Base-by-base conservation (phyloP, 2,329 filamentous ascomycete species). In the Colletotrichum falcatum region DNA sequence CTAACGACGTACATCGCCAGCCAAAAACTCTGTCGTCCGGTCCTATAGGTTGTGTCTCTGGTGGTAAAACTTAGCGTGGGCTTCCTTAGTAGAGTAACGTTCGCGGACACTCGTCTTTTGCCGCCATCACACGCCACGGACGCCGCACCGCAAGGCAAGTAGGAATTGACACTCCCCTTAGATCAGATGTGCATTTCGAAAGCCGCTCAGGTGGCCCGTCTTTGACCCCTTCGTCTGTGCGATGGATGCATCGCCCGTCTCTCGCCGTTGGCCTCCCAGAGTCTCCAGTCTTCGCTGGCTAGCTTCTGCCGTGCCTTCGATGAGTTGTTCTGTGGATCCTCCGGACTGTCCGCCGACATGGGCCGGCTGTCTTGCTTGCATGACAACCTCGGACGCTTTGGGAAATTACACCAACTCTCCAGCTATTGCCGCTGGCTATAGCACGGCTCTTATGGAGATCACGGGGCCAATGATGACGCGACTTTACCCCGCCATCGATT, bases 361-460 rank as follows among this genome's bases (percentile, higher is more conserved):
- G 75, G 72, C 65, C 66, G 74, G 73, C 75, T 73, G 75, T 73
- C 72, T 73, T 76, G 69, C 59, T 77, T 77, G 83, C 83, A 85
- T 85, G 75, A 85, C 79, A 79, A 82, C 73, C 75, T 75, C 75
- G 74, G 76, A 79, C 77, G 71, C 61, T 80, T 83, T 82, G 80
- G 83, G 83, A 84, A 84, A 83, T 83, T 82, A 77, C 77, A 78
- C 74, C 78, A 79, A 77, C 70, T 77, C 74, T 80, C 64, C 80
- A 79, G 74, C 76, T 79, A 77, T 77, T 73, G 71, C 75, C 75
- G 73, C 75, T 76, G 75, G 74, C 78, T 77, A 81, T 81, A 82
- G 74, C 67, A 78, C 76, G 75, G 77, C 76, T 81, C 76, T 77
- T 81, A 80, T 79, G 78, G 74, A 76, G 74, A 79, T 79, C 77